Percentiles rank a stretch among this genome's conserved stretches.
These are phyloP conservation scores for Rhipidocladum racemiflorum DNA, from an alignment of 176 grass and related monocot species.

Conservation along the genomic window DNA sequence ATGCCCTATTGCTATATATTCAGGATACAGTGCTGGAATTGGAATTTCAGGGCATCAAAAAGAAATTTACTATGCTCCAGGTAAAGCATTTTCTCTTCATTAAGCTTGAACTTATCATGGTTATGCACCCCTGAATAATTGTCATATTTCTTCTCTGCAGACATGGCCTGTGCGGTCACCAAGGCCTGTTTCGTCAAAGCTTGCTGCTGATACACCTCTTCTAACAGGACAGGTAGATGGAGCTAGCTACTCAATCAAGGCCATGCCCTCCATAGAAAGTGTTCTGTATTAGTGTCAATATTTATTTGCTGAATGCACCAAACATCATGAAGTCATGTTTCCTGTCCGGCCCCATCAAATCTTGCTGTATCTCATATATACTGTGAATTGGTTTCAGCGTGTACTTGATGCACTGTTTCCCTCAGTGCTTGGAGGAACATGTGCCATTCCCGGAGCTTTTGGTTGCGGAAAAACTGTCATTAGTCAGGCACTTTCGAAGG, in stretches of 20 bases:
- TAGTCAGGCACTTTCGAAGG: constrained; percentile 90
- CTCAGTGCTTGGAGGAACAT: constrained; percentile 83
- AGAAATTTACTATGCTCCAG: constrained; percentile 75
- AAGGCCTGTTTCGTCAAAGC: constrained; percentile 82
- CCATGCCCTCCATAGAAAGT: neutral
- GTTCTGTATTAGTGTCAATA: constrained; percentile 1
- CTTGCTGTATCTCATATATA: constrained; percentile 21
- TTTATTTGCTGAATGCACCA: constrained; percentile 11
- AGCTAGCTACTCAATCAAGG: neutral
- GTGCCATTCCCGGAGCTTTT: constrained; percentile 90
- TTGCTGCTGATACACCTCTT: constrained; percentile 85
- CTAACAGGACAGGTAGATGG: constrained; percentile 72
- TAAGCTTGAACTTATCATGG: neutral
- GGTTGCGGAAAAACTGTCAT: constrained; percentile 94
- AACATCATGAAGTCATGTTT: neutral
- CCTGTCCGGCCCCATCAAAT: neutral
- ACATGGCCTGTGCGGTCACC: constrained; percentile 81
- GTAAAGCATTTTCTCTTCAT: constrained; percentile 36
- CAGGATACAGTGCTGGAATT: constrained; percentile 79
- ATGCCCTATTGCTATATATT: neutral
- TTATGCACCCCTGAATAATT: constrained; percentile 23
- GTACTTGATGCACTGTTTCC: constrained; percentile 83
- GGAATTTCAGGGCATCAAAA: constrained; percentile 87
- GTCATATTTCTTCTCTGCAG: constrained; percentile 38
- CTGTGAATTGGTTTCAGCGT: constrained; percentile 52